phyloP scores from a whole-genome alignment of 768 basidiomycete genomes.

The Trametopsis cervina region DNA sequence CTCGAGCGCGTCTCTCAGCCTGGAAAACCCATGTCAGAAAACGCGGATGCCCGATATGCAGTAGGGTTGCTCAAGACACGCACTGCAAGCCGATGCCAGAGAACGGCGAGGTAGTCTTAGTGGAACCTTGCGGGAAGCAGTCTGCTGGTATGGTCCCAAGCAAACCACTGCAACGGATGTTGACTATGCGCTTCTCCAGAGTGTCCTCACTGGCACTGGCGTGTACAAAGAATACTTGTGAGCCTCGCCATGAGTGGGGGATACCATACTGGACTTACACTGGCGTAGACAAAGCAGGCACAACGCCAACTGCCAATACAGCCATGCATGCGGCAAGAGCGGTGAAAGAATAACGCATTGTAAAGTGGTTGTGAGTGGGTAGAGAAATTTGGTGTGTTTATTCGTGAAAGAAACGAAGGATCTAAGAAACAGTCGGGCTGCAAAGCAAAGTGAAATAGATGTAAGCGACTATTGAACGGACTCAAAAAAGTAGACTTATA shows the following conservation, averaged over 20 bases:
- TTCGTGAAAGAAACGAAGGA: background rate
- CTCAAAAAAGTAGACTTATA: background rate
- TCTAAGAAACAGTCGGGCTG: background rate
- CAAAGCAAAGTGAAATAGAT: background rate
- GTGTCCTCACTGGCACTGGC: too few relatives aligned
- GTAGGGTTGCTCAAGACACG: background rate
- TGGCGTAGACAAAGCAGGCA: background rate
- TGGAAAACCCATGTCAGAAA: background rate
- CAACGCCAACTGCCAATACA: background rate
- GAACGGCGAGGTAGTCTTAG: too few relatives aligned
- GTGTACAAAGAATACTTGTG: too few relatives aligned
- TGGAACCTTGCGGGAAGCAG: too few relatives aligned
- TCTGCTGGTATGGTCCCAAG: background rate
- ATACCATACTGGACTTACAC: too few relatives aligned
- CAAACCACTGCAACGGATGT: background rate
- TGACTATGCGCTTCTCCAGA: too few relatives aligned
- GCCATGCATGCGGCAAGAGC: background rate
- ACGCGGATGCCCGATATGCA: background rate
- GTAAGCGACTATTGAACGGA: background rate
- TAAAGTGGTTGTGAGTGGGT: background rate
- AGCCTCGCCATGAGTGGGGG: too few relatives aligned
- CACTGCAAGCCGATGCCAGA: background rate
- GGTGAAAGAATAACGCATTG: background rate
- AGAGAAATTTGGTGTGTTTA: background rate
- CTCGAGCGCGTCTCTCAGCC: background rate